phyloP scores from a whole-genome alignment of 352 stramenopile species.

The Peronosclerospora sorghi region DNA sequence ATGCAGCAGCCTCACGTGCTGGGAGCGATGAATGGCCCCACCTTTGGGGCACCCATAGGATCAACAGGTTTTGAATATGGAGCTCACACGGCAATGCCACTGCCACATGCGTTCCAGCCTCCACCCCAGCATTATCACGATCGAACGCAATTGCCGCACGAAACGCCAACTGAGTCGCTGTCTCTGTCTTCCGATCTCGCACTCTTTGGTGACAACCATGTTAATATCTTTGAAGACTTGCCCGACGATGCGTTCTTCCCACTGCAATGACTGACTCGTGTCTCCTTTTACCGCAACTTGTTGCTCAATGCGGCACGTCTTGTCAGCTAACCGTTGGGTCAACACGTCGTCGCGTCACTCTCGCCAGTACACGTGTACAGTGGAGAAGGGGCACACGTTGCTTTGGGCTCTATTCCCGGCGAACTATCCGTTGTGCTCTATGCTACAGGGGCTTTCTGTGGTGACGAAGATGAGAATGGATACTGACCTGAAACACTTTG shows the following conservation, averaged over 20 bases:
- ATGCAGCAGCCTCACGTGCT: conserved; percentile 35
- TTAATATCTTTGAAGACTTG: conserved; percentile 70
- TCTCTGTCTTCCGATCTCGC: conserved; percentile 15
- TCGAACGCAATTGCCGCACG: conserved; percentile 13
- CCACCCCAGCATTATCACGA: conserved; percentile 18
- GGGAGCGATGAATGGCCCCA: conserved; percentile 31
- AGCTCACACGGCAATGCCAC: conserved; percentile 12
- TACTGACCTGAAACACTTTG: too few species aligned
- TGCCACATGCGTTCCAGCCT: conserved; percentile 19
- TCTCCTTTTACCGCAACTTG: conserved; percentile 4
- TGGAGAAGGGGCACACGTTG: too few species aligned
- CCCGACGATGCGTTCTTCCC: conserved; percentile 62
- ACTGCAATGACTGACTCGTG: conserved; percentile 56
- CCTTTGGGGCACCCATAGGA: conserved; percentile 24
- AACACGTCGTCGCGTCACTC: too few species aligned
- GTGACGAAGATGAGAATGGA: too few species aligned
- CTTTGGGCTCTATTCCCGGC: too few species aligned
- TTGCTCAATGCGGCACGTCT: too few species aligned
- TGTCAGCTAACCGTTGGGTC: too few species aligned
- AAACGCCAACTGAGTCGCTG: conserved; percentile 9
- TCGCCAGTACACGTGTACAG: too few species aligned
- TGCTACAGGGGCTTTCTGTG: too few species aligned
- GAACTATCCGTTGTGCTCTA: too few species aligned
- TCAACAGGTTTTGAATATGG: conserved; percentile 36
- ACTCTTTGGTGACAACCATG: conserved; percentile 39